Base-by-base conservation (phyloP, 768 basidiomycete species). In the Tephrocybe sp. region DNA sequence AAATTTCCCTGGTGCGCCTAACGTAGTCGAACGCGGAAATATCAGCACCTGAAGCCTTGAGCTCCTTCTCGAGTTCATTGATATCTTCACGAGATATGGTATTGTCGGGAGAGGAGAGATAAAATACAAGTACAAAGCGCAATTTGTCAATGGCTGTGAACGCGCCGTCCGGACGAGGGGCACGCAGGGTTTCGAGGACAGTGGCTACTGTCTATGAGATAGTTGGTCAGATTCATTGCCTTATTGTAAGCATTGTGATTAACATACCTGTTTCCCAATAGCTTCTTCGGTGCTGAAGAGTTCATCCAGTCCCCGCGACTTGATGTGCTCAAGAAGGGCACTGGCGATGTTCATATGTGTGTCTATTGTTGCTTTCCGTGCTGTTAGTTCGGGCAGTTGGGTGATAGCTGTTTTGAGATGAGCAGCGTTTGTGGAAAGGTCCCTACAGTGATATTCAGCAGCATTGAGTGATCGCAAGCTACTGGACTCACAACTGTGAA, bases 291-390 rank as follows among this genome's bases (percentile, higher is more conserved):
- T 84, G 61, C 94, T 94, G 72, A 97, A 98, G n/a, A 99, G 76
- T 61, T 95, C 95, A 66, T 99, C 97, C 25, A 99, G 76, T 3
- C 91, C 92, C 29, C 97, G 83, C 50, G 84, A 85, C 71, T 97
- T 97, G 72, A 99, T 97, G 30, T 97, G 86, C 64, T 95, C 93
- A 23, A 99, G 73, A 9, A 99, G 70, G 15, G 94, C 88, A 11
- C 94, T 97, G 30, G 95, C 95, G 48, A 99, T 95, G 69, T 98
- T 97, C 94, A 99, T 98, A 64, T 99, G 97, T 3, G 94, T 93
- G 65, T 99, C 97, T 21, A 99, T 79, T 1, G 91, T 94, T 25
- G 93, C 91, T 61, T 99, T 99, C 34, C 97, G 83, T 3, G 97
- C 94, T 3, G 95, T 98, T 42, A 99, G 74, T 64, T 98, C 97